Evolutionary conservation across 768 basidiomycete genomes (phyloP).

Genomic region (Inosperma sp.): DNA sequence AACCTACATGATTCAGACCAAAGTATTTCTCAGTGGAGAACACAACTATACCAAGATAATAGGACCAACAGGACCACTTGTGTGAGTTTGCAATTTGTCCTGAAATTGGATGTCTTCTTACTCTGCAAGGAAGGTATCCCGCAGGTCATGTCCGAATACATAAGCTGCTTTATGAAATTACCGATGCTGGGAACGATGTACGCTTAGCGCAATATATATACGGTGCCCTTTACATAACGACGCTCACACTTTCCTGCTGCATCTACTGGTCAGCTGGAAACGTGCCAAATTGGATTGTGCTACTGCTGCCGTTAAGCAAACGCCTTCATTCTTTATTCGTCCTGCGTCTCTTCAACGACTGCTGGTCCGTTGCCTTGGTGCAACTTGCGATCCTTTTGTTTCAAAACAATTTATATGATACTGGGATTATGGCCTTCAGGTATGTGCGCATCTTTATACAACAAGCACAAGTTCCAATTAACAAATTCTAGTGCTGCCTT

Average conservation of each 20-base stretch:
- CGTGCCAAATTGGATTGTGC: constrained; percentile 66
- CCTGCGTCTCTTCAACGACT: constrained; percentile 92
- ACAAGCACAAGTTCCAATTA: constrained; percentile 9
- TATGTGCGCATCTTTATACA: constrained; percentile 27
- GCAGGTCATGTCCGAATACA: constrained; percentile 90
- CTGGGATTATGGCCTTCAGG: constrained; percentile 72
- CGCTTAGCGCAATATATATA: constrained; percentile 74
- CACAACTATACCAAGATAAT: constrained; percentile 74
- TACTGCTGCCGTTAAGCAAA: constrained; percentile 83
- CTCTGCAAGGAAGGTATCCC: constrained; percentile 64
- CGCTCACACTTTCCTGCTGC: constrained; percentile 57
- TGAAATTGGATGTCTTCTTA: background rate
- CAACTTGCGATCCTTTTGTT: constrained; percentile 66
- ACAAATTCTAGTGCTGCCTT: constrained; percentile 68
- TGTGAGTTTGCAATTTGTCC: constrained; percentile 47
- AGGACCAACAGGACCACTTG: constrained; percentile 90
- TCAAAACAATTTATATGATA: constrained; percentile 52
- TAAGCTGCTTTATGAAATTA: constrained; percentile 59
- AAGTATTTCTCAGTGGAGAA: constrained; percentile 75
- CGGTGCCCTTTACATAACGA: constrained; percentile 63
- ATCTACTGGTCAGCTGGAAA: constrained; percentile 62
- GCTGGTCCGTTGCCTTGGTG: constrained; percentile 70
- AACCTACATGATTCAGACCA: constrained; percentile 90
- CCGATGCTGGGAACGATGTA: constrained; percentile 57
- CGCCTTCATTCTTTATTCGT: constrained; percentile 91